phyloP scores from a whole-genome alignment of 768 basidiomycete species.

The Pisolithus tinctorius region DNA sequence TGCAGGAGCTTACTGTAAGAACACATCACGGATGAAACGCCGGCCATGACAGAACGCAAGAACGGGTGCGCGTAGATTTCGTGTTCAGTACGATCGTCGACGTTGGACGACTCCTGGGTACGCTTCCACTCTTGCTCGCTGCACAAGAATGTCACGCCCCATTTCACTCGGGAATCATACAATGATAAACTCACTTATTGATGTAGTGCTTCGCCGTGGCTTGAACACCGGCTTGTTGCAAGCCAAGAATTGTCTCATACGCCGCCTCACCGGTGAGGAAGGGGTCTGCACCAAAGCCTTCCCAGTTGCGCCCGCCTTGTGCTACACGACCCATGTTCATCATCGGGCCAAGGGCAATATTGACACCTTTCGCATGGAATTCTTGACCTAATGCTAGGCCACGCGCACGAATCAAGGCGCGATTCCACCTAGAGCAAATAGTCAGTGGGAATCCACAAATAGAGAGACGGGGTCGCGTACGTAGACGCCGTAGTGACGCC shows the following conservation, averaged over 20 bases:
- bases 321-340: constrained; percentile 83
- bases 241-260: constrained; percentile 73
- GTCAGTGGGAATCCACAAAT: background rate
- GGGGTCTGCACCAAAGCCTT: constrained; percentile 92
- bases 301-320: constrained; percentile 85
- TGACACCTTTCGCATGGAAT: constrained; percentile 76
- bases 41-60: constrained; percentile 55
- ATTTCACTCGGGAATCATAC: too few species aligned
- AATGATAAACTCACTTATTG: constrained; percentile 45
- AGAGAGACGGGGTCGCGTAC: constrained; percentile 30
- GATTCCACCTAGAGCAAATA: constrained; percentile 52
- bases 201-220: constrained; percentile 84
- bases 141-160: background rate
- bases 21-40: constrained; percentile 63
- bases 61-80: constrained; percentile 55
- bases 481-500: constrained; percentile 79
- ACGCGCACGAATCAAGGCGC: constrained; percentile 66
- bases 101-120: constrained; percentile 28
- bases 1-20: constrained; percentile 41
- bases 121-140: constrained; percentile 34
- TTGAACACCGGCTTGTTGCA: constrained; percentile 78
- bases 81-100: constrained; percentile 41
- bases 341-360: constrained; percentile 75
- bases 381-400: constrained; percentile 79
- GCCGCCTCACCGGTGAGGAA: constrained; percentile 74